Percentiles rank a stretch among this genome's conserved stretches.
Evolutionary conservation across 768 basidiomycete species (phyloP).

Genomic region (Vishniacozyma victoriae): DNA sequence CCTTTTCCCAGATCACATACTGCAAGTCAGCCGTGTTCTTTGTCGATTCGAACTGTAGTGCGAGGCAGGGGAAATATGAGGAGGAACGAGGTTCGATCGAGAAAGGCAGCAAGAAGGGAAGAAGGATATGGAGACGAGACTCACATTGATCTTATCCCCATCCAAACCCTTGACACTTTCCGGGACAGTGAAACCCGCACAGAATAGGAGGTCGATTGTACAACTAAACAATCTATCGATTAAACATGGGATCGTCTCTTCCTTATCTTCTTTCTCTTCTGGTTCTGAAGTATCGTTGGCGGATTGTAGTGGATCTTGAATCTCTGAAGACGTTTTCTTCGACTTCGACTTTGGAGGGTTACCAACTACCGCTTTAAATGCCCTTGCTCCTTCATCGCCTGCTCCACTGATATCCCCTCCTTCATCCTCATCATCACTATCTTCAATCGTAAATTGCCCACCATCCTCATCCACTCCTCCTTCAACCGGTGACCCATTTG

Average conservation of each 20-base stretch:
- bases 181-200: conserved; percentile 88
- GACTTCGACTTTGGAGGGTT: conserved; percentile 10
- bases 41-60: too few species aligned
- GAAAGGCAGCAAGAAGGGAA: too few species aligned
- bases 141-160: conserved; percentile 47
- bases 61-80: too few species aligned
- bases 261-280: conserved; percentile 3
- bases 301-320: conserved; percentile 21
- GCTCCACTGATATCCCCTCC: conserved; percentile 5
- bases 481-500: conserved; percentile 10
- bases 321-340: background rate
- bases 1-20: conserved; percentile 69
- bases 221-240: conserved; percentile 73
- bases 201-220: conserved; percentile 80
- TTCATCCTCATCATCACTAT: conserved; percentile 33
- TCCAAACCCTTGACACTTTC: conserved; percentile 38
- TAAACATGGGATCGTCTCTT: conserved; percentile 60
- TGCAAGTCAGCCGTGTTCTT: conserved; percentile 8
- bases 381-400: conserved; percentile 23
- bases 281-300: background rate
- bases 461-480: conserved; percentile 8
- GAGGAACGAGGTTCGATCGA: too few species aligned
- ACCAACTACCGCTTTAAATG: conserved; percentile 30
- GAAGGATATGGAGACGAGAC: conserved; percentile 4
- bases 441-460: conserved; percentile 41